Percentiles rank a stretch among this genome's conserved stretches.
These are phyloP conservation scores for Solanum pinnatisectum DNA, from an alignment of 257 asterid species.

Conservation along the genomic window DNA sequence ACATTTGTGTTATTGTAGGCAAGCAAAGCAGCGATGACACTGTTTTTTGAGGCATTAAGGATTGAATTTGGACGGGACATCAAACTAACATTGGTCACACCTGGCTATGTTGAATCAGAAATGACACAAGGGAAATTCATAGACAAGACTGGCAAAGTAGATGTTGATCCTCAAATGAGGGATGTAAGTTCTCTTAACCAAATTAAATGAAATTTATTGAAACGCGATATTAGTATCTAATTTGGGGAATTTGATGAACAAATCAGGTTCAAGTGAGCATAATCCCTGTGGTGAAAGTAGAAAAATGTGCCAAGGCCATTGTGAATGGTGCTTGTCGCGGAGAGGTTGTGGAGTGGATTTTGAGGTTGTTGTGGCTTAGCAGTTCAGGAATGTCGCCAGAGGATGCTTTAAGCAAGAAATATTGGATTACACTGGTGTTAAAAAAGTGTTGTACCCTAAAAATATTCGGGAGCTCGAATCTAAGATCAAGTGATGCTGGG, in stretches of 20 bases:
- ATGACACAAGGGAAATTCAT: conserved; percentile 51
- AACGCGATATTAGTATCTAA: neutral
- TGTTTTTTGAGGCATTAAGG: conserved; percentile 59
- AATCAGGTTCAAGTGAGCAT: neutral
- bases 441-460: conserved; percentile 39
- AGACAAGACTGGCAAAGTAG: conserved; percentile 27
- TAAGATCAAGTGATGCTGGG: neutral
- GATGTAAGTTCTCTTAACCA: conserved; percentile 31
- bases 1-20: conserved; percentile 30
- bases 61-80: conserved; percentile 48
- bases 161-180: conserved; percentile 38
- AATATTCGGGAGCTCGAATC: neutral
- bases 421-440: conserved; percentile 27
- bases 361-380: conserved; percentile 20
- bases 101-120: conserved; percentile 67
- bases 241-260: neutral
- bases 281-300: conserved; percentile 28
- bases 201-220: neutral
- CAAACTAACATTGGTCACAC: conserved; percentile 52
- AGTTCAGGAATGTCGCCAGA: conserved; percentile 12
- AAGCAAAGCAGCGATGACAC: conserved; percentile 63
- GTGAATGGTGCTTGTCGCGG: conserved; percentile 39
- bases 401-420: conserved; percentile 32
- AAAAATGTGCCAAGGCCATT: conserved; percentile 38
- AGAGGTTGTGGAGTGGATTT: conserved; percentile 41